These are phyloP conservation scores for Cicer cuneatum DNA, from an alignment of 306 rosid genomes.

Conservation along the genomic window DNA sequence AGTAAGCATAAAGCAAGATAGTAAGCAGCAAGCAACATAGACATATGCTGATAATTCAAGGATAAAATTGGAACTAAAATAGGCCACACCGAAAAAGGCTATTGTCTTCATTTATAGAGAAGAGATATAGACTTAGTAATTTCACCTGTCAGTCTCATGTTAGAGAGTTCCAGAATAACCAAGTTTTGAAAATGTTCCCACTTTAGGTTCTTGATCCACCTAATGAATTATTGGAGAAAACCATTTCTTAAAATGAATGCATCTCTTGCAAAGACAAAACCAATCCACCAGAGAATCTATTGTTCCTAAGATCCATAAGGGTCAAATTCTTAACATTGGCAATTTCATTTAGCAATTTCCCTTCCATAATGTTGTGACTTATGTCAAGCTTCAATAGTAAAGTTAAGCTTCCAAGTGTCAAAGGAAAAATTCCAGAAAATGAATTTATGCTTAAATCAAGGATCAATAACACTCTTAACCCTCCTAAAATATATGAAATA, in stretches of 20 bases:
- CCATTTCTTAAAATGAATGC: slow-evolving; percentile 67
- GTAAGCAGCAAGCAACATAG: no score
- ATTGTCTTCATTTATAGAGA: no score
- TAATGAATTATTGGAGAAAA: slow-evolving; percentile 74
- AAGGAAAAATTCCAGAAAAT: no score
- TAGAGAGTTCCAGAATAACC: slow-evolving; percentile 76
- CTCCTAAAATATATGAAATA: no score
- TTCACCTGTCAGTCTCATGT: slow-evolving; percentile 68
- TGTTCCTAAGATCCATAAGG: slow-evolving; percentile 80
- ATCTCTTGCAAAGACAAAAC: slow-evolving; percentile 60
- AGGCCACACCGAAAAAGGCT: no score
- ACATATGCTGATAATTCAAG: no score
- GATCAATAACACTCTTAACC: no score
- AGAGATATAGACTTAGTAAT: slow-evolving; percentile 61
- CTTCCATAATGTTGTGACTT: slow-evolving; percentile 71
- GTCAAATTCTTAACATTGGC: slow-evolving; percentile 61
- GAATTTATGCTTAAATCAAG: no score
- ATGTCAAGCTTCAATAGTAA: slow-evolving; percentile 81
- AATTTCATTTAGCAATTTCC: slow-evolving; percentile 55
- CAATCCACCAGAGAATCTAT: slow-evolving; percentile 79
- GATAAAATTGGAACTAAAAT: no score
- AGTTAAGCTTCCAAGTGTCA: slow-evolving; percentile 57
- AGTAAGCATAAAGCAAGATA: no score
- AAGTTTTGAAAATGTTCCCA: slow-evolving; percentile 69
- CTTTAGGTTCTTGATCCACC: slow-evolving; percentile 68